phyloP scores from a whole-genome alignment of 2,329 filamentous ascomycete genomes.

The Daldinia sp. region DNA sequence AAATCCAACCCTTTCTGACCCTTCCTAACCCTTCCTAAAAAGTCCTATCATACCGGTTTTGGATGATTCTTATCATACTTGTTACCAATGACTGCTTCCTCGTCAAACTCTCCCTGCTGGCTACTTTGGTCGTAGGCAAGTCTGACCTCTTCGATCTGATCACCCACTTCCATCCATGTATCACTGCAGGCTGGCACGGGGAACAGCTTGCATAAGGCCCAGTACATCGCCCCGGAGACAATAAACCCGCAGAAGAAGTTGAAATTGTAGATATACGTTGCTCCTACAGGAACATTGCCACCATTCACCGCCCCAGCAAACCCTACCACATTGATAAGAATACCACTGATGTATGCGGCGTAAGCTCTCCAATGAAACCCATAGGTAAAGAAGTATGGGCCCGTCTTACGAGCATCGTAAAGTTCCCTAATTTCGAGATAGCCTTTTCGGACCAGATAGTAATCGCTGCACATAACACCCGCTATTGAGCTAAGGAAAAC shows the following conservation, averaged over 20 bases:
- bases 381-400: slow-evolving; percentile 76
- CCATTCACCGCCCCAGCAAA: slow-evolving; percentile 83
- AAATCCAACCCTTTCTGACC: not conserved
- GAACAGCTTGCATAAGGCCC: slow-evolving; percentile 69
- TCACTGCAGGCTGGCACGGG: slow-evolving; percentile 79
- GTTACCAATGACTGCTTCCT: slow-evolving; percentile 44
- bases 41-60: slow-evolving; percentile 23
- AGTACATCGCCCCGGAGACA: slow-evolving; percentile 74
- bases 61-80: slow-evolving; percentile 36
- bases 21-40: no score
- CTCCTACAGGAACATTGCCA: slow-evolving; percentile 73
- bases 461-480: slow-evolving; percentile 89
- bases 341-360: slow-evolving; percentile 80
- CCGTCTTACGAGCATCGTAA: slow-evolving; percentile 73
- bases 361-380: slow-evolving; percentile 89
- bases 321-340: slow-evolving; percentile 89
- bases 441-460: slow-evolving; percentile 84
- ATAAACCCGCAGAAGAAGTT: slow-evolving; percentile 91
- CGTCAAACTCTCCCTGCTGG: slow-evolving; percentile 49
- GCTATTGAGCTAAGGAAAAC: slow-evolving; percentile 95
- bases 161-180: slow-evolving; percentile 62
- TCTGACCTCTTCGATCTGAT: slow-evolving; percentile 61
- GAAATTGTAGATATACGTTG: slow-evolving; percentile 85
- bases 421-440: slow-evolving; percentile 81
- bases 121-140: slow-evolving; percentile 55